Percentiles rank a stretch among this genome's conserved stretches.
Evolutionary conservation across 148 eudicot species (phyloP).

Genomic region (Vaccinium macrocarpon): DNA sequence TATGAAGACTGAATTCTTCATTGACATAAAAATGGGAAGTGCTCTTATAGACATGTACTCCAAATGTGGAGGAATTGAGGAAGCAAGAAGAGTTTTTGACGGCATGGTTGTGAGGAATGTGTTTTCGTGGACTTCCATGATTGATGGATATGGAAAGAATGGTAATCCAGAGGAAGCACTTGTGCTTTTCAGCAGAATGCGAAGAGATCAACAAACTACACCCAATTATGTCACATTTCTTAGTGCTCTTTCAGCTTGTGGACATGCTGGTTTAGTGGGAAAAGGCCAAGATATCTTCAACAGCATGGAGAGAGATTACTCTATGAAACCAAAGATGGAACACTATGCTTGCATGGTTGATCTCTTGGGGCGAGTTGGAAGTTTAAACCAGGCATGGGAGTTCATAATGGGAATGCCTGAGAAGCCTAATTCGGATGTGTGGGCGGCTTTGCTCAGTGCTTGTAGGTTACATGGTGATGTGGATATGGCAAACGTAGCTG

Average conservation of each 20-base stretch:
- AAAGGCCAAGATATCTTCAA: slow-evolving; percentile 67
- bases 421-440: slow-evolving; percentile 81
- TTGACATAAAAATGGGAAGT: slow-evolving; percentile 70
- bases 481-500: slow-evolving; percentile 70
- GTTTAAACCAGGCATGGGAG: slow-evolving; percentile 57
- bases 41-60: slow-evolving; percentile 91
- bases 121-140: slow-evolving; percentile 94
- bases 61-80: slow-evolving; percentile 70
- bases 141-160: slow-evolving; percentile 91
- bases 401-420: slow-evolving; percentile 69
- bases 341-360: slow-evolving; percentile 96
- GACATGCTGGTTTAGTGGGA: slow-evolving; percentile 66
- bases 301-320: slow-evolving; percentile 67
- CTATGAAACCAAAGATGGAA: slow-evolving; percentile 81
- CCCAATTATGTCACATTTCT: slow-evolving; percentile 82
- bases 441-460: slow-evolving; percentile 89
- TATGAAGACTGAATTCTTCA: slow-evolving; percentile 45
- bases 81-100: slow-evolving; percentile 67
- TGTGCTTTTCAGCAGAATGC: slow-evolving; percentile 56
- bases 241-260: slow-evolving; percentile 82
- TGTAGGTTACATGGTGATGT: slow-evolving; percentile 73
- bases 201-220: slow-evolving; percentile 17
- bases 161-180: slow-evolving; percentile 72
- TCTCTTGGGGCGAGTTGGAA: slow-evolving; percentile 78
- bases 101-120: slow-evolving; percentile 68